Conservation (phyloP, 106 monocot species). For the Amphibolis antarctica region DNA sequence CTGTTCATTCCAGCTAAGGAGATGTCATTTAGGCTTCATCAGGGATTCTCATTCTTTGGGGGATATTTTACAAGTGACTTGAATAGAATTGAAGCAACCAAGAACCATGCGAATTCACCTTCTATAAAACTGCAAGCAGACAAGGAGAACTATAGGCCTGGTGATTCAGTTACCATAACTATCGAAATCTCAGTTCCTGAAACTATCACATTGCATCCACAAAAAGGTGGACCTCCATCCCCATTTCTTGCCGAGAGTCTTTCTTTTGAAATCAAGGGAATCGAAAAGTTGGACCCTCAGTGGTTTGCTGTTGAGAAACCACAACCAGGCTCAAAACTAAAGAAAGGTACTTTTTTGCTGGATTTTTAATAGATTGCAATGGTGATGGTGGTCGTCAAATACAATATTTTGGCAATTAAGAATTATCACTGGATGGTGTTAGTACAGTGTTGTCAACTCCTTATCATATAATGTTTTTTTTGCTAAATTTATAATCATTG, state of each 20-base stretch:
- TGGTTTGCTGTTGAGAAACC: constrained; percentile 70
- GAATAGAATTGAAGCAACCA: constrained; percentile 8
- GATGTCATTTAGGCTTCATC: constrained; percentile 52
- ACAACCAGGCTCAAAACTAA: constrained; percentile 61
- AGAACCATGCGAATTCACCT: constrained; percentile 22
- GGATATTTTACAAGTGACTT: constrained; percentile 19
- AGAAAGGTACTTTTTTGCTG: constrained; percentile 39
- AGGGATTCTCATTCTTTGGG: constrained; percentile 60
- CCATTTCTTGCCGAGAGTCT: constrained; percentile 61
- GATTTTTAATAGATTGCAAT: not conserved
- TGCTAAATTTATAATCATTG: not conserved
- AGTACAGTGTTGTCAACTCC: no score
- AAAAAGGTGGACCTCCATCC: constrained; percentile 3
- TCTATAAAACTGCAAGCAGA: constrained; percentile 52
- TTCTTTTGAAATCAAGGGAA: constrained; percentile 72
- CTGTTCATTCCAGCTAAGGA: constrained; percentile 12
- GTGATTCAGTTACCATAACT: constrained; percentile 55
- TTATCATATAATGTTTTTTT: no score
- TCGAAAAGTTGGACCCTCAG: constrained; percentile 82
- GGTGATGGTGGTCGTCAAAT: no score
- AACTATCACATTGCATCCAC: constrained; percentile 6
- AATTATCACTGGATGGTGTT: no score
- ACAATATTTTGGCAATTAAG: no score
- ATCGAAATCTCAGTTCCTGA: constrained; percentile 51
- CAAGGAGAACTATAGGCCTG: constrained; percentile 77